Conservation (phyloP, 2,329 filamentous ascomycete species). For the Ophiognomonia clavigignenti-juglandacearum region DNA sequence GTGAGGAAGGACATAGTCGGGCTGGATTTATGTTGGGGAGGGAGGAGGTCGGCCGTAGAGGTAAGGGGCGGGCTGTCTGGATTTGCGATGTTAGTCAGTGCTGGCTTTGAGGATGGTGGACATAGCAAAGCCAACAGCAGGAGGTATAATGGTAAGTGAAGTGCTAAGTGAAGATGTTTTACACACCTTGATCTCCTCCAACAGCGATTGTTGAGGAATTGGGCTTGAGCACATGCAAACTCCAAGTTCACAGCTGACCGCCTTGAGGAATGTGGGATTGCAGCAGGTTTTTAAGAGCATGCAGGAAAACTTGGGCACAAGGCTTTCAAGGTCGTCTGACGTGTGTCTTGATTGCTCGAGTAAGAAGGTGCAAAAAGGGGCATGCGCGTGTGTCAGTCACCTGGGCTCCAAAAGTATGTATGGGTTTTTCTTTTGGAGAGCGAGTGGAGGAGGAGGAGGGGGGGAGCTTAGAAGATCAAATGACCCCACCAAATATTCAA, state of each 20-base stretch:
- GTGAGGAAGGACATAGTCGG: slow-evolving; percentile 32
- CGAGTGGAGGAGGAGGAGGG: no score
- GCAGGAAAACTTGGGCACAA: not conserved
- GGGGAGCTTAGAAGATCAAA: slow-evolving; percentile 1
- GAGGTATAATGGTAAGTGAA: no score
- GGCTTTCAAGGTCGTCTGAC: slow-evolving; percentile 1
- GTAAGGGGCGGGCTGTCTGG: not conserved
- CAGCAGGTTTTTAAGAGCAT: not conserved
- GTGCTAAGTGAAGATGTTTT: no score
- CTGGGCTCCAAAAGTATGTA: not conserved
- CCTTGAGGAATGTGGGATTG: not conserved
- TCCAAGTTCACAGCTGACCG: no score
- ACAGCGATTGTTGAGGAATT: no score
- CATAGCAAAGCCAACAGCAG: no score
- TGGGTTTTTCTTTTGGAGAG: not conserved
- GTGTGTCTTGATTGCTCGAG: not conserved
- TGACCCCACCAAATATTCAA: slow-evolving; percentile 10
- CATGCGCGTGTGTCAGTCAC: not conserved
- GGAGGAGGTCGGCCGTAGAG: not conserved
- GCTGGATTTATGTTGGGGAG: not conserved
- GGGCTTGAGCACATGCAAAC: no score
- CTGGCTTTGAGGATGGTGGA: not conserved
- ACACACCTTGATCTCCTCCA: no score
- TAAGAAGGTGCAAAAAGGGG: not conserved
- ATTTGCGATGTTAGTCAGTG: slow-evolving; percentile 3